phyloP scores from a whole-genome alignment of 176 grass and related monocot genomes.

The Melocanna baccifera region DNA sequence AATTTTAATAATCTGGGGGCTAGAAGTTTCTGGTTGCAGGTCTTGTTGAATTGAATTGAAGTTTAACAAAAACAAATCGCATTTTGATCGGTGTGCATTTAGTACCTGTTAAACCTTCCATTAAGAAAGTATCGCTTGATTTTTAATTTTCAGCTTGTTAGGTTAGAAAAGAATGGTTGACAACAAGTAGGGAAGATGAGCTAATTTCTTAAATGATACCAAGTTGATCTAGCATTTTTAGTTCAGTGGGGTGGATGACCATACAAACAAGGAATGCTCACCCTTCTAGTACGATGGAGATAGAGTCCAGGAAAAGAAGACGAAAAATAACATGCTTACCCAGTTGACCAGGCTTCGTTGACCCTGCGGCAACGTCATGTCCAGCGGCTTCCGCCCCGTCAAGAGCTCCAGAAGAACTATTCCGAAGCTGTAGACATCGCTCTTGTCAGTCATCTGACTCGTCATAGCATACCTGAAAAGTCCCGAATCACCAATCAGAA shows the following conservation, averaged over 20 bases:
- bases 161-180: neutral
- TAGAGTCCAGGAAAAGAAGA: neutral
- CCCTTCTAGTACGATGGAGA: neutral
- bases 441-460: conserved; percentile 49
- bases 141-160: neutral
- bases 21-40: neutral
- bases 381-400: conserved; percentile 60
- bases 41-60: neutral
- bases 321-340: conserved; percentile 17
- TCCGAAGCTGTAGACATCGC: conserved; percentile 64
- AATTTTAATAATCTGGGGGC: neutral
- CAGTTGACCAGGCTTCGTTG: conserved; percentile 57
- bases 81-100: neutral
- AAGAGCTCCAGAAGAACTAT: conserved; percentile 57
- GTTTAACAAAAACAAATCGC: neutral
- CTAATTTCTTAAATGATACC: neutral
- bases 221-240: neutral
- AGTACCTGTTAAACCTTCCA: neutral
- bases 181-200: neutral
- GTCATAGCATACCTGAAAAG: conserved; percentile 50
- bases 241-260: neutral
- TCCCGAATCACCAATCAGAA: neutral
- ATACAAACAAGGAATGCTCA: neutral
- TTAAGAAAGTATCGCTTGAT: neutral
- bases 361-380: conserved; percentile 50